These are phyloP conservation scores for Corrigiola litoralis DNA, from an alignment of 179 eudicot genomes.

Conservation along the genomic window DNA sequence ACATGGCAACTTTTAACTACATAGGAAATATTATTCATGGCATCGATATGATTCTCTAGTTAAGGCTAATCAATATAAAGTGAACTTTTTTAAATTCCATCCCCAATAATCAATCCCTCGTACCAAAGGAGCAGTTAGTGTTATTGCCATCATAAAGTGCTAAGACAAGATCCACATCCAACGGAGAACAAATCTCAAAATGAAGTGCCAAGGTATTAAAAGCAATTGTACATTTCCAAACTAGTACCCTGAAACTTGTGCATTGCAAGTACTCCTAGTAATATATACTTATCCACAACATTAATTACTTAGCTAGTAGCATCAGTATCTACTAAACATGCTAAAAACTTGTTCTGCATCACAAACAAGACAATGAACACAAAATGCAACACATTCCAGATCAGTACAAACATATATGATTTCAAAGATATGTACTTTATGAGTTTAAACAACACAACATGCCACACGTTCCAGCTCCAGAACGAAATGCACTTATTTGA, in stretches of 20 bases:
- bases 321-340: too few relatives aligned
- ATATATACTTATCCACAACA: slow-evolving; percentile 1
- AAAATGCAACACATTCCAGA: not conserved
- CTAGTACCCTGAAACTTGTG: not conserved
- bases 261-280: not conserved
- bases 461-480: too few relatives aligned
- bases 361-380: not conserved
- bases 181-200: slow-evolving; percentile 1
- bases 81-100: not conserved
- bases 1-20: too few relatives aligned
- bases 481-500: too few relatives aligned
- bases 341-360: too few relatives aligned
- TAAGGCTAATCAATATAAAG: too few relatives aligned
- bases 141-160: not conserved
- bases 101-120: not conserved
- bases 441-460: too few relatives aligned
- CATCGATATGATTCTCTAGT: not conserved
- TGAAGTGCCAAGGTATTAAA: not conserved
- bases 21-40: too few relatives aligned
- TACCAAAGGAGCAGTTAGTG: not conserved
- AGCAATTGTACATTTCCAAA: not conserved
- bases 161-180: slow-evolving; percentile 10
- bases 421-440: too few relatives aligned
- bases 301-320: too few relatives aligned
- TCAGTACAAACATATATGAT: too few relatives aligned